A percentile compares a stretch with the other conserved stretches of the same genome.
Evolutionary conservation across 108 stramenopile genomes (phyloP).

Genomic region (Cyclotella kingstonii): DNA sequence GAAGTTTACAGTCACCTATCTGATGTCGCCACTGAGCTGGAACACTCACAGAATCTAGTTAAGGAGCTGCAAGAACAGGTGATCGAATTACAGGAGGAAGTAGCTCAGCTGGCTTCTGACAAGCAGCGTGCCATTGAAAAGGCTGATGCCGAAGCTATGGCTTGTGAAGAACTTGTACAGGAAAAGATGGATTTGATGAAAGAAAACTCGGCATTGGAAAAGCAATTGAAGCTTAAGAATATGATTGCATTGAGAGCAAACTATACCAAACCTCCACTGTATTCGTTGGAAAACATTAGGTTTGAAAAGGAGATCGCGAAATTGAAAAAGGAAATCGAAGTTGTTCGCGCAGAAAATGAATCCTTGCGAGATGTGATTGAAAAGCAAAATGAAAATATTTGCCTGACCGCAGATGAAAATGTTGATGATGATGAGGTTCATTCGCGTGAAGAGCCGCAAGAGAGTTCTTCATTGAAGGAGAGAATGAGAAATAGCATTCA

Average conservation of each 20-base stretch:
- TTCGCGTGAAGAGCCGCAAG: conserved; percentile 1
- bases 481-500: neutral
- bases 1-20: conserved; percentile 14
- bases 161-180: neutral
- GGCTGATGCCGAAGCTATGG: neutral
- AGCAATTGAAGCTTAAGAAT: neutral
- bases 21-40: conserved; percentile 12
- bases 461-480: neutral
- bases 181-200: conserved; percentile 8
- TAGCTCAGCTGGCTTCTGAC: neutral
- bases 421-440: conserved; percentile 24
- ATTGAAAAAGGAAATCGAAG: conserved; percentile 8
- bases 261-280: neutral
- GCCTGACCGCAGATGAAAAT: too few species aligned
- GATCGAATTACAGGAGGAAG: neutral
- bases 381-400: conserved; percentile 3
- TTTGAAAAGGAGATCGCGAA: neutral
- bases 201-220: conserved; percentile 1
- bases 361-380: conserved; percentile 1
- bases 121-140: neutral
- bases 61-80: neutral
- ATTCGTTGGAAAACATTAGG: neutral
- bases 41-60: neutral
- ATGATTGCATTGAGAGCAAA: neutral
- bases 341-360: conserved; percentile 19